Evolutionary conservation across 2,329 filamentous ascomycete genomes (phyloP).

Genomic region (Dryadomyces quercus-mongolicae): DNA sequence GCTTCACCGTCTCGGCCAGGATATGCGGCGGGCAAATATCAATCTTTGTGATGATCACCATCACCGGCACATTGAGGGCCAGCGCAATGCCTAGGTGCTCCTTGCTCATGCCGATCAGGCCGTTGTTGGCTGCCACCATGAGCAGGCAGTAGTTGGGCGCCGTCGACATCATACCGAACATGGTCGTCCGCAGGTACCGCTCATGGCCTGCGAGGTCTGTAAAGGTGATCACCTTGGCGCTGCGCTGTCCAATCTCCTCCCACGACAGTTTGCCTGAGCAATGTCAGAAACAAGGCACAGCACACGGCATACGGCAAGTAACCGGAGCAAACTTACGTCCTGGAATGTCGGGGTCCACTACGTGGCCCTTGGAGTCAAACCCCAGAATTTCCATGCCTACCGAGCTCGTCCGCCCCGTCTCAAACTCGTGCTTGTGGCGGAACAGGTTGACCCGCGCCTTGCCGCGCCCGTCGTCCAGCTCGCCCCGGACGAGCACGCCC

Average conservation of each 20-base stretch:
- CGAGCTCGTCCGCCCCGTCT: conserved; percentile 87
- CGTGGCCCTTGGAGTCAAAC: conserved; percentile 76
- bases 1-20: conserved; percentile 80
- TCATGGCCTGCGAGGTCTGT: conserved; percentile 94
- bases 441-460: conserved; percentile 93
- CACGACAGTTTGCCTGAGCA: conserved; percentile 61
- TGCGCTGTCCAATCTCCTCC: conserved; percentile 94
- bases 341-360: conserved; percentile 69
- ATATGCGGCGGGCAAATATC: conserved; percentile 97
- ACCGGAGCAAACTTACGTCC: conserved; percentile 57
- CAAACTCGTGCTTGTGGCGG: conserved; percentile 94
- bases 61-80: conserved; percentile 89
- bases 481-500: conserved; percentile 89
- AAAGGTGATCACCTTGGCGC: conserved; percentile 93
- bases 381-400: conserved; percentile 99
- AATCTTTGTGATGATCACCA: conserved; percentile 97
- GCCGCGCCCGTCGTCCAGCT: conserved; percentile 86
- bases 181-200: conserved; percentile 86
- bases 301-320: no score
- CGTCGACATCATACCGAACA: conserved; percentile 87
- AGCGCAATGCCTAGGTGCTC: conserved; percentile 93
- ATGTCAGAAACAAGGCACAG: no score
- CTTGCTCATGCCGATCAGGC: conserved; percentile 94
- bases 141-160: conserved; percentile 95
- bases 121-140: conserved; percentile 98